A percentile compares a stretch with the other conserved stretches of the same genome.
Evolutionary conservation across 257 asterid species (phyloP).

Genomic region (Ehretia macrophylla): DNA sequence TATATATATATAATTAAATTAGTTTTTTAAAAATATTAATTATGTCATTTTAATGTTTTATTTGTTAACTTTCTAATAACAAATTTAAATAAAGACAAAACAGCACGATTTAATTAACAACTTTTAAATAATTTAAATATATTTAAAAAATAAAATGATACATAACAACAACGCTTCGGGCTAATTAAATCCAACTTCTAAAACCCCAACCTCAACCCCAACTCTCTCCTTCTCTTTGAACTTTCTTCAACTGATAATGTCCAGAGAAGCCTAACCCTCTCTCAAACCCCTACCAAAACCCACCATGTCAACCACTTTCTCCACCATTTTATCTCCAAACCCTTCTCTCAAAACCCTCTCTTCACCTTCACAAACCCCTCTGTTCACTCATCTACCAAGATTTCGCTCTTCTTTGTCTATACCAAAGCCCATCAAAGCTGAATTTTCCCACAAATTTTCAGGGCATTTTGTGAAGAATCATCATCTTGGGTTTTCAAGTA

Average conservation of each 20-base stretch:
- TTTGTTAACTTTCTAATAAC: no score
- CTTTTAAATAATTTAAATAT: no score
- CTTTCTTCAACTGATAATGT: background rate
- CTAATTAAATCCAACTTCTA: no score
- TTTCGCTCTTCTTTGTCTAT: constrained; percentile 13
- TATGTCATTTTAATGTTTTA: no score
- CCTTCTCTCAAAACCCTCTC: constrained; percentile 16
- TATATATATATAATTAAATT: no score
- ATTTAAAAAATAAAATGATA: no score
- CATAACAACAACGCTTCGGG: no score
- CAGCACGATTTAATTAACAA: no score
- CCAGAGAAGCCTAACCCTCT: background rate
- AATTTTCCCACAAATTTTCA: constrained; percentile 17
- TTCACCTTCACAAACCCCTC: constrained; percentile 12
- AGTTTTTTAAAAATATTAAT: no score
- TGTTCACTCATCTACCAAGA: constrained; percentile 10
- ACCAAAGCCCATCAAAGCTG: constrained; percentile 25
- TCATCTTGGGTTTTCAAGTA: constrained; percentile 10
- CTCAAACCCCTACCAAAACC: background rate
- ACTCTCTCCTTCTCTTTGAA: background rate
- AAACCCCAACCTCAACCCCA: background rate
- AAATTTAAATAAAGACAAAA: no score
- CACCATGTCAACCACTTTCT: constrained; percentile 8
- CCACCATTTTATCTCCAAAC: constrained; percentile 4
- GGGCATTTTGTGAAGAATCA: constrained; percentile 24